Evolutionary conservation across 345 rosid species (phyloP).

Genomic region (Syzygium jambos): DNA sequence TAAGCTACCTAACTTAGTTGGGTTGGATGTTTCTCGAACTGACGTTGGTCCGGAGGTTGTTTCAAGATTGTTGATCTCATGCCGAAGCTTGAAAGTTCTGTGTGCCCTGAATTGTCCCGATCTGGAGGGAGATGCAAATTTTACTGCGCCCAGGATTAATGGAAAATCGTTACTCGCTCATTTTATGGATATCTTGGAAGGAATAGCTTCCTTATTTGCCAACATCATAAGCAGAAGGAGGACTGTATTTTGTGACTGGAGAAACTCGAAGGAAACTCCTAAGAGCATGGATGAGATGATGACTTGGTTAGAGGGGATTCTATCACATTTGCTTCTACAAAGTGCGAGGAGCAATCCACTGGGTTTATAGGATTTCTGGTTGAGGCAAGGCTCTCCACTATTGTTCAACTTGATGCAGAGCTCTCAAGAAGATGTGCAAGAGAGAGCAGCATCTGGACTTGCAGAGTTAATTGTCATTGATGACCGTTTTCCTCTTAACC

Average conservation of each 20-base stretch:
- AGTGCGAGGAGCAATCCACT: conserved; percentile 65
- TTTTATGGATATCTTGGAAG: conserved; percentile 47
- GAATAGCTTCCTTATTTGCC: conserved; percentile 44
- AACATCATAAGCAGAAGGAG: conserved; percentile 29
- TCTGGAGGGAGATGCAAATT: conserved; percentile 46
- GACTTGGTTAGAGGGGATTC: conserved; percentile 67
- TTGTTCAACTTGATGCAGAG: conserved; percentile 69
- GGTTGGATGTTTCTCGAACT: conserved; percentile 76
- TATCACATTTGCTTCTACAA: conserved; percentile 62
- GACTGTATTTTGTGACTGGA: conserved; percentile 35
- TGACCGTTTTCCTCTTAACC: conserved; percentile 69
- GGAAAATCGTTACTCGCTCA: conserved; percentile 49
- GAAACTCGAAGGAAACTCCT: conserved; percentile 32
- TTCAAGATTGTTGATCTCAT: conserved; percentile 55
- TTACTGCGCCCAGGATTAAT: conserved; percentile 31
- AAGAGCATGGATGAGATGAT: conserved; percentile 43
- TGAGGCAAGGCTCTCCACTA: conserved; percentile 70
- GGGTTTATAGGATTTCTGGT: conserved; percentile 68
- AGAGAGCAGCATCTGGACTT: conserved; percentile 85
- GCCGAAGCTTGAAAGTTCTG: conserved; percentile 55
- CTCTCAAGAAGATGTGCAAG: conserved; percentile 79
- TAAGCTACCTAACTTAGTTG: conserved; percentile 53
- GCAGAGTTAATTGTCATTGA: conserved; percentile 79
- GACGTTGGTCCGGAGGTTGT: conserved; percentile 47
- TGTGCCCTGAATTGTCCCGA: conserved; percentile 60